These are phyloP conservation scores for Fusarium circinatum DNA, from an alignment of 2,329 filamentous ascomycete genomes.

Conservation along the genomic window DNA sequence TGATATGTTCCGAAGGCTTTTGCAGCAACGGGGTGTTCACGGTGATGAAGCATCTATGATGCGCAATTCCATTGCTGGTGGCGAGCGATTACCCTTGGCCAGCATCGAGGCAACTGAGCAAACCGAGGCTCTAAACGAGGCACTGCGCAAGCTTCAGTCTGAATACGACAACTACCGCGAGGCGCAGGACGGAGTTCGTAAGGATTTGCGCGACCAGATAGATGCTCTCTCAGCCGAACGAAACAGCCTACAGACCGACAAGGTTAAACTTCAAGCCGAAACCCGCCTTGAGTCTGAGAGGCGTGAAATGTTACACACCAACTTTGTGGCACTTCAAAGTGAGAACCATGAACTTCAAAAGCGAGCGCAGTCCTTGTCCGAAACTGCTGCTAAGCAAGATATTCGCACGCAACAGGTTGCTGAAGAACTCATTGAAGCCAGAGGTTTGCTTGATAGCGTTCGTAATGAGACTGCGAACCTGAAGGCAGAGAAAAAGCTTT, in stretches of 20 bases:
- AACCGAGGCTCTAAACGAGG: constrained; percentile 72
- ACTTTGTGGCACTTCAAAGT: constrained; percentile 82
- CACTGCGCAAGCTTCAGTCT: constrained; percentile 86
- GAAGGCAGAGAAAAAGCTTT: constrained; percentile 93
- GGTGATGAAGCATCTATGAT: constrained; percentile 75
- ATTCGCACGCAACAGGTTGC: constrained; percentile 89
- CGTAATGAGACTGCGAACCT: constrained; percentile 91
- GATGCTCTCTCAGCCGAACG: constrained; percentile 86
- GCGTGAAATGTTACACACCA: constrained; percentile 88
- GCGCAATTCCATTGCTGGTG: constrained; percentile 74
- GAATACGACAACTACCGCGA: constrained; percentile 92
- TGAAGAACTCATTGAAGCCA: constrained; percentile 90
- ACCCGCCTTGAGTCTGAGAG: constrained; percentile 83
- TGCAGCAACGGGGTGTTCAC: constrained; percentile 75
- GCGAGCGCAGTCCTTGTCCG: constrained; percentile 78
- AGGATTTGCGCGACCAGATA: constrained; percentile 84
- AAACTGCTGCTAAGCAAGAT: constrained; percentile 89
- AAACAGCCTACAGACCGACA: constrained; percentile 81
- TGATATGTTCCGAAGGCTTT: constrained; percentile 96
- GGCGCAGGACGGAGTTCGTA: constrained; percentile 83
- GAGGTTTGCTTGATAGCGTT: constrained; percentile 83
- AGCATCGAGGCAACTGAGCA: constrained; percentile 68
- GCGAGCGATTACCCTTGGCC: constrained; percentile 62
- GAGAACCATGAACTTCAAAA: constrained; percentile 91
- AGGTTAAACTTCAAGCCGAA: constrained; percentile 82